Base-by-base conservation (phyloP, 163 green algal genomes). In the Prototheca wickerhamii region DNA sequence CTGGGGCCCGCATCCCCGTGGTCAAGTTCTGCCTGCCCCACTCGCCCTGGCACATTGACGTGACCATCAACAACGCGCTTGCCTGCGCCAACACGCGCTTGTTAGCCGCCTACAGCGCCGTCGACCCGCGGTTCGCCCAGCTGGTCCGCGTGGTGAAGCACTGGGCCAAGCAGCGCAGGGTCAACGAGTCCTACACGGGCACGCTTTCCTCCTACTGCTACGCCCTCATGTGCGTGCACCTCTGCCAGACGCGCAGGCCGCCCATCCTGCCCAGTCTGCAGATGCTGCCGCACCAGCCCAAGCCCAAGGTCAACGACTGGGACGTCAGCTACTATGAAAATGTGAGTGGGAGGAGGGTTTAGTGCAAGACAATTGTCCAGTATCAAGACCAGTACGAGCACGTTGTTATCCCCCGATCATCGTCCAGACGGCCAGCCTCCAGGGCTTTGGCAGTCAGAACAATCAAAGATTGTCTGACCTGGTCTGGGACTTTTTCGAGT, bases 141-240 rank as follows among this genome's bases (percentile, higher is more conserved):
- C 73, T 85, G 26, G 69, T 69, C 40, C 79, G 71, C 15, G 44
- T 94, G 33, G 82, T 96, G 63, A 97, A 97, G 87, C 82, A 93
- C 72, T 97, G 90, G 90, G 90, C 90, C 55, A 94, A 93, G 78
- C 68, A 70, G 53, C 78, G 90, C 17, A 31, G 34, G 21, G 82
- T 95, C 42, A 96, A 96, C 69, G 86, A 94, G 64, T 78, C 85
- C 0, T 96, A 95, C 76, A 74, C 73, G 17, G 88, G 90, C 67
- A 96, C 90, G 7, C 84, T 97, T 10, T 91, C 79, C n/a, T 89
- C 76, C 58, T 97, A 97, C 70, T 87, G 83, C 51, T 97, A 96
- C 65, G 87, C 91, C 30, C 76, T 97, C 31, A 90, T 96, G 84
- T 89, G 78, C 74, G 89, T 96, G 28, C 70, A 86, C 74, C 83